These are phyloP conservation scores for Tylopilus plumbeoviolaceoides DNA, from an alignment of 768 basidiomycete species.

Conservation along the genomic window DNA sequence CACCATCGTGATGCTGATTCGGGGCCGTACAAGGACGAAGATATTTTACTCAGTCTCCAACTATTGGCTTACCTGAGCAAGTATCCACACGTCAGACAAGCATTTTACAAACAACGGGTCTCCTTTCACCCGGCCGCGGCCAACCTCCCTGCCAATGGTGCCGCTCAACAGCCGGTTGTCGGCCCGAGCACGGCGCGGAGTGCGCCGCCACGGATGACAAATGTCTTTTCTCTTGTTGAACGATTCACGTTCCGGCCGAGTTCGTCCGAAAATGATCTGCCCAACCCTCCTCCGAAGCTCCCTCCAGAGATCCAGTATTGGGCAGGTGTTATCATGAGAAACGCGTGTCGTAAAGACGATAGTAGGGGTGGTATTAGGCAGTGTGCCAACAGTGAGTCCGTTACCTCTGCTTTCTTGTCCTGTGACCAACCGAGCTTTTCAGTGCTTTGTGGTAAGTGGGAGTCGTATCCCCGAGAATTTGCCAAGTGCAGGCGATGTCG, in stretches of 20 bases:
- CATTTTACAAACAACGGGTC: slow-evolving; percentile 86
- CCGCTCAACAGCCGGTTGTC: slow-evolving; percentile 22
- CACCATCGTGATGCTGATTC: slow-evolving; percentile 39
- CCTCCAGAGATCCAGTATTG: slow-evolving; percentile 96
- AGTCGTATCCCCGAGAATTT: slow-evolving; percentile 88
- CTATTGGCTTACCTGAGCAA: slow-evolving; percentile 95
- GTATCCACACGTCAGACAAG: slow-evolving; percentile 94
- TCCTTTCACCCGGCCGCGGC: slow-evolving; percentile 78
- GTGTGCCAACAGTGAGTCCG: slow-evolving; percentile 86
- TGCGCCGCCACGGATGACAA: slow-evolving; percentile 53
- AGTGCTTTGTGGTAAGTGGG: slow-evolving; percentile 97
- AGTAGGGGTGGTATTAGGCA: slow-evolving; percentile 88
- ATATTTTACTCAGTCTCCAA: slow-evolving; percentile 86
- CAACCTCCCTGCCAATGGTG: slow-evolving; percentile 33
- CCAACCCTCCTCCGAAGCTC: slow-evolving; percentile 64
- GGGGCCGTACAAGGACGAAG: slow-evolving; percentile 90
- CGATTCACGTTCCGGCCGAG: slow-evolving; percentile 94
- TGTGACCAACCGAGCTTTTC: not conserved
- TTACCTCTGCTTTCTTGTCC: not conserved
- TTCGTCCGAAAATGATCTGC: slow-evolving; percentile 69
- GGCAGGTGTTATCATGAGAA: slow-evolving; percentile 99
- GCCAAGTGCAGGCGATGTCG: slow-evolving; percentile 94
- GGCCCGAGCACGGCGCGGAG: slow-evolving; percentile 24
- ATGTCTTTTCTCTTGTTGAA: slow-evolving; percentile 95
- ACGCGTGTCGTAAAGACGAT: slow-evolving; percentile 98